These are phyloP conservation scores for Scheffersomyces stambukii DNA, from an alignment of 1,139 yeast species.

Conservation along the genomic window DNA sequence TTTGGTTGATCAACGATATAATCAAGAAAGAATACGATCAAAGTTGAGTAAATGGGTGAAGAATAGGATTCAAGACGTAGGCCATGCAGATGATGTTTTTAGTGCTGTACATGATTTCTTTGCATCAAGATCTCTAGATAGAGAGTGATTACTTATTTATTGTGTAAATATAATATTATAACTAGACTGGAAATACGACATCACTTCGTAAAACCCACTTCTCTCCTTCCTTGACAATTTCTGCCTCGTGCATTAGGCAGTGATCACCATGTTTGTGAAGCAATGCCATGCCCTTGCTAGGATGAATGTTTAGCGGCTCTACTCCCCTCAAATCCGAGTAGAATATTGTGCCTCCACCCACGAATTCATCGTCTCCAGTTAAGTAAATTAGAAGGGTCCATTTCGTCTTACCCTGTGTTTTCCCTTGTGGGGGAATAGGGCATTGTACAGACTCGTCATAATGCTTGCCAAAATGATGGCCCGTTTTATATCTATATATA, in stretches of 20 bases:
- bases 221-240: slow-evolving; percentile 46
- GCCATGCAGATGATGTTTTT: too few species aligned
- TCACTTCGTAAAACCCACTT: slow-evolving; percentile 69
- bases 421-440: slow-evolving; percentile 15
- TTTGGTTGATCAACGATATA: slow-evolving; percentile 66
- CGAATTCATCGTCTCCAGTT: slow-evolving; percentile 53
- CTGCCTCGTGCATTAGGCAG: slow-evolving; percentile 60
- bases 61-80: slow-evolving; percentile 21
- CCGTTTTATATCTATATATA: slow-evolving; percentile 51
- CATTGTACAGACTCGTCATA: slow-evolving; percentile 57
- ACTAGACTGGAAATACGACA: slow-evolving; percentile 32
- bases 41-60: slow-evolving; percentile 82
- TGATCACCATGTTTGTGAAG: slow-evolving; percentile 67
- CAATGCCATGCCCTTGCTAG: slow-evolving; percentile 55
- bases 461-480: slow-evolving; percentile 62
- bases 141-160: background rate
- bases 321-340: slow-evolving; percentile 28
- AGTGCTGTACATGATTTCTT: background rate
- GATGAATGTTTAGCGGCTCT: slow-evolving; percentile 36
- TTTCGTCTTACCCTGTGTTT: slow-evolving; percentile 36
- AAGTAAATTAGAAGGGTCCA: slow-evolving; percentile 62
- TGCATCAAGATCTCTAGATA: background rate
- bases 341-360: slow-evolving; percentile 64
- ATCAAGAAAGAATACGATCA: slow-evolving; percentile 40
- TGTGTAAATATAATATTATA: slow-evolving; percentile 2